A percentile compares a stretch with the other conserved stretches of the same genome.
Evolutionary conservation across 1,139 yeast species (phyloP).

Genomic region (Meyerozyma carpophila): DNA sequence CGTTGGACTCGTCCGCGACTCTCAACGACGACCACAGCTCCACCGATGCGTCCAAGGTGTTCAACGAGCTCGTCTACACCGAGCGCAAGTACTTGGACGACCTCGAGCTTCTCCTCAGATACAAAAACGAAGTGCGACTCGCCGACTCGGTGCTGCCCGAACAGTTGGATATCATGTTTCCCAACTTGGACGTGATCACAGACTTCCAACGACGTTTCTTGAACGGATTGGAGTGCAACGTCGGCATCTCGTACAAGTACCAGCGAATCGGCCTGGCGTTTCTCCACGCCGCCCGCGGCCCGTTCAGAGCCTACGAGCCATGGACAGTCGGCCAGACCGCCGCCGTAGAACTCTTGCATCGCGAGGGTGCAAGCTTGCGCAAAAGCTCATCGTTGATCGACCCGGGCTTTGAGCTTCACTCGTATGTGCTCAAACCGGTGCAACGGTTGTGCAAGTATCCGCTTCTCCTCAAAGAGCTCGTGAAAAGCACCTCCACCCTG

Average conservation of each 20-base stretch:
- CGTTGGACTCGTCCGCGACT: constrained; percentile 5
- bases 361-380: constrained; percentile 53
- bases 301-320: constrained; percentile 85
- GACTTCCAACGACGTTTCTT: constrained; percentile 91
- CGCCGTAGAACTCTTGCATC: constrained; percentile 75
- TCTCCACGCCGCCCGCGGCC: constrained; percentile 69
- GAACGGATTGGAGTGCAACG: constrained; percentile 85
- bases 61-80: constrained; percentile 78
- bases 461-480: constrained; percentile 65
- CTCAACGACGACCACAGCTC: constrained; percentile 25
- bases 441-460: constrained; percentile 96
- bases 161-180: constrained; percentile 75
- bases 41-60: constrained; percentile 64
- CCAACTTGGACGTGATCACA: constrained; percentile 77
- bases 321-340: constrained; percentile 83
- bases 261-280: constrained; percentile 89
- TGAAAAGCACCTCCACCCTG: constrained; percentile 50
- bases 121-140: constrained; percentile 60
- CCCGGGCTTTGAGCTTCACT: constrained; percentile 85
- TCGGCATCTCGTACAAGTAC: constrained; percentile 64
- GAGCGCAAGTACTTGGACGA: constrained; percentile 93
- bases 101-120: constrained; percentile 64
- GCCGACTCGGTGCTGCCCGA: constrained; percentile 73
- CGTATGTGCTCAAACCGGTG: constrained; percentile 86
- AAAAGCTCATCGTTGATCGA: constrained; percentile 63